These are phyloP conservation scores for Tricholoma sp. DNA, from an alignment of 768 basidiomycete species.

Conservation along the genomic window DNA sequence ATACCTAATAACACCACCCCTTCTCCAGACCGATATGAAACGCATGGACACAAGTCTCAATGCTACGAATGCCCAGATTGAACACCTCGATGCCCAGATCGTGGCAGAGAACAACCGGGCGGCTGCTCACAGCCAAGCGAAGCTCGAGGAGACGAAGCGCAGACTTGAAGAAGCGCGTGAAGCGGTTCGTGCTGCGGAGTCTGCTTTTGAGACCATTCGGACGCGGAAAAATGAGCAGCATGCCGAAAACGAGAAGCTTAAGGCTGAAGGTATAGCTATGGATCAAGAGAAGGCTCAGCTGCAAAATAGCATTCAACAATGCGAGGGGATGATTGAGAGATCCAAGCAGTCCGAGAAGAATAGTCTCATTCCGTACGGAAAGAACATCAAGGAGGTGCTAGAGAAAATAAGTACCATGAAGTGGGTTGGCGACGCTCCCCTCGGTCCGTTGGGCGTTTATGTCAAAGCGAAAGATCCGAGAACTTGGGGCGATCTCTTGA, in stretches of 20 bases:
- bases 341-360: constrained; percentile 52
- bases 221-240: constrained; percentile 28
- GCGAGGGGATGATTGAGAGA: constrained; percentile 44
- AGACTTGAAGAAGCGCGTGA: constrained; percentile 45
- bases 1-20: neutral
- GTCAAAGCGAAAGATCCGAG: constrained; percentile 68
- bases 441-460: constrained; percentile 77
- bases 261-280: constrained; percentile 29
- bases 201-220: constrained; percentile 20
- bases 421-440: constrained; percentile 64
- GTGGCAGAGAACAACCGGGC: constrained; percentile 46
- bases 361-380: constrained; percentile 57
- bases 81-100: constrained; percentile 44
- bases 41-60: constrained; percentile 39
- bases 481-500: constrained; percentile 63
- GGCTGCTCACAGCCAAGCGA: constrained; percentile 53
- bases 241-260: constrained; percentile 23
- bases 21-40: constrained; percentile 42
- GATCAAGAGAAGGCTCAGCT: constrained; percentile 27
- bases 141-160: constrained; percentile 52
- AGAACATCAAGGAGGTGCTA: constrained; percentile 53
- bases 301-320: constrained; percentile 38
- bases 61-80: constrained; percentile 26
- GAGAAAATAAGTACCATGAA: constrained; percentile 40
- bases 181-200: constrained; percentile 34